A percentile compares a stretch with the other conserved stretches of the same genome.
Conservation (phyloP, 352 stramenopile genomes). For the Globisporangium heterothallicum region DNA sequence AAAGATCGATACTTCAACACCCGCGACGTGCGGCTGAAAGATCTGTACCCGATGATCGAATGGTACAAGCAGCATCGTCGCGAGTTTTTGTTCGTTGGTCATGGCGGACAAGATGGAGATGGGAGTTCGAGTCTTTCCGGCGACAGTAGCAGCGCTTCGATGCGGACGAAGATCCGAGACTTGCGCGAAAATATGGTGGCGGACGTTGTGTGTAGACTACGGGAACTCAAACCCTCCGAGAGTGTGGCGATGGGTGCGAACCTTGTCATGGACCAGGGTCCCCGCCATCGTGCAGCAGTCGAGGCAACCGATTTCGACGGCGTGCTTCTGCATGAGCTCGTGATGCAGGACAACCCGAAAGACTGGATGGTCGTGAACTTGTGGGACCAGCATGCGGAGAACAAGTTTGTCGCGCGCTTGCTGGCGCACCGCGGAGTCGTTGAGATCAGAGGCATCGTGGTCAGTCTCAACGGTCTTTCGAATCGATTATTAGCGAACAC, state of each 20-base stretch:
- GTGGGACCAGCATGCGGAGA: constrained; percentile 62
- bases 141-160: background rate
- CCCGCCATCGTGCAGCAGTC: background rate
- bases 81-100: constrained; percentile 26
- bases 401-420: constrained; percentile 31
- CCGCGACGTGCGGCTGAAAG: constrained; percentile 36
- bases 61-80: constrained; percentile 58
- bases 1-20: constrained; percentile 55
- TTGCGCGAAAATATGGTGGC: constrained; percentile 54
- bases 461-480: constrained; percentile 39
- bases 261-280: background rate
- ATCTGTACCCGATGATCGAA: constrained; percentile 62
- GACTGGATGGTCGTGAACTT: constrained; percentile 51
- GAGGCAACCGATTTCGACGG: constrained; percentile 27
- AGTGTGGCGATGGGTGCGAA: background rate
- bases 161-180: constrained; percentile 26
- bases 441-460: constrained; percentile 33
- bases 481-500: constrained; percentile 54
- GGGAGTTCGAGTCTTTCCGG: background rate
- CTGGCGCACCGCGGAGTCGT: constrained; percentile 30
- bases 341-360: constrained; percentile 32
- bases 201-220: constrained; percentile 37
- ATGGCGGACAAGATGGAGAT: constrained; percentile 1
- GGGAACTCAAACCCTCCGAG: constrained; percentile 2
- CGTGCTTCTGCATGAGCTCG: constrained; percentile 38